Conservation (phyloP, 441 rosid genomes). For the Bruguiera hainesii region DNA sequence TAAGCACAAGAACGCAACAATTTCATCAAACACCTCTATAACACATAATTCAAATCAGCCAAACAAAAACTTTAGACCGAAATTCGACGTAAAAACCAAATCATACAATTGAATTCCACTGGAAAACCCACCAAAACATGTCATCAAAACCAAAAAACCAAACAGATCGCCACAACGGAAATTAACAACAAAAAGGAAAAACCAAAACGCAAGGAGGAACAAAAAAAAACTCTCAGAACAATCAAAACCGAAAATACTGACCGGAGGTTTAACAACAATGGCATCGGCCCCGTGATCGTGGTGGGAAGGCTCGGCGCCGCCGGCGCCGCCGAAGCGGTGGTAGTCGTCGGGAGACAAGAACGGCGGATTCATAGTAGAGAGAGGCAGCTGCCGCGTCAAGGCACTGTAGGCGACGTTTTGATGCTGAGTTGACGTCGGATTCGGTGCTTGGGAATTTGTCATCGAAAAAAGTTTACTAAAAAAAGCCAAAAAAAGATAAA, state of each 20-base stretch:
- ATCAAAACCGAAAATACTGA: constrained; percentile 26
- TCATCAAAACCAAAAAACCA: constrained; percentile 1
- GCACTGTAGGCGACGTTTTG: constrained; percentile 13
- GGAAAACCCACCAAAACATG: neutral
- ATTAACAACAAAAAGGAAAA: neutral
- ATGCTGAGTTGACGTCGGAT: constrained; percentile 18
- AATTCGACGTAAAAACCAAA: neutral
- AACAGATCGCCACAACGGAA: constrained; percentile 6
- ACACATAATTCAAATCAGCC: too few relatives aligned
- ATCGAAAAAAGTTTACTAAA: constrained; percentile 21
- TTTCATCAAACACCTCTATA: constrained; percentile 1
- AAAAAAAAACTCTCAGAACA: neutral
- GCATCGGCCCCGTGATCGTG: constrained; percentile 51
- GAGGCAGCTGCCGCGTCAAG: constrained; percentile 41
- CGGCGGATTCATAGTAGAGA: constrained; percentile 62
- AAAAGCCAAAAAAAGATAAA: neutral
- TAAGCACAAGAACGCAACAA: neutral
- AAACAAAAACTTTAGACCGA: neutral
- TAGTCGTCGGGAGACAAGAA: constrained; percentile 60
- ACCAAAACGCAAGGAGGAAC: neutral
- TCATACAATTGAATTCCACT: too few relatives aligned
- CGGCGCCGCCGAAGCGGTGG: constrained; percentile 51
- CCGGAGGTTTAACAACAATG: constrained; percentile 54
- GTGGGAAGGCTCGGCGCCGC: constrained; percentile 26
- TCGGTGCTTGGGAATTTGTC: constrained; percentile 44